Evolutionary conservation across 768 basidiomycete genomes (phyloP).

Genomic region (Strobilomyces echinocephalus): DNA sequence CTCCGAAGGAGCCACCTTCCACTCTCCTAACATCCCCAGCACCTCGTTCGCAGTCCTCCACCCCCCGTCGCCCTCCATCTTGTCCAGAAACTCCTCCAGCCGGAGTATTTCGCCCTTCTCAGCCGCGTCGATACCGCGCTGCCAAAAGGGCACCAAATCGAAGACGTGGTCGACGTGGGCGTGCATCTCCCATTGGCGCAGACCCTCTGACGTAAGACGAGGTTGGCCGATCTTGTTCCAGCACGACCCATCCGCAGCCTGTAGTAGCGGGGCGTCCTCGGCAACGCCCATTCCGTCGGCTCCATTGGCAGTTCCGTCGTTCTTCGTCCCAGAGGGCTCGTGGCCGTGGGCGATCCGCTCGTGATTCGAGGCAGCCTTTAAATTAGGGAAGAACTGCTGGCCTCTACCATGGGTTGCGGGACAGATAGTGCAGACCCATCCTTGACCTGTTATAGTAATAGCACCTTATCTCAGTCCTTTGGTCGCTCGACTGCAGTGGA

Average conservation of each 20-base stretch:
- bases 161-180: conserved; percentile 42
- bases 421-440: conserved; percentile 35
- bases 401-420: conserved; percentile 14
- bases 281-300: not conserved
- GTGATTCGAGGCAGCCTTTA: conserved; percentile 31
- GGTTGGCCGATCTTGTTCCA: conserved; percentile 29
- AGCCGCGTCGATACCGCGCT: conserved; percentile 43
- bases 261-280: conserved; percentile 7
- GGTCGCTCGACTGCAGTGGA: not conserved
- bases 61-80: conserved; percentile 33
- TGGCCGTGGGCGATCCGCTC: conserved; percentile 24
- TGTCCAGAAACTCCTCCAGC: conserved; percentile 44
- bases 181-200: conserved; percentile 28
- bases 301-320: not conserved
- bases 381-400: conserved; percentile 20
- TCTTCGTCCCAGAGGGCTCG: conserved; percentile 5
- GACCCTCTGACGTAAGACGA: conserved; percentile 28
- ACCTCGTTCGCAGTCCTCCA: conserved; percentile 29
- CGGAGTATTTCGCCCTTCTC: conserved; percentile 40
- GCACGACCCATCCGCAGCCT: conserved; percentile 19
- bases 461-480: not conserved
- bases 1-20: conserved; percentile 10
- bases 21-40: conserved; percentile 27
- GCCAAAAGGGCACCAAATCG: conserved; percentile 54
- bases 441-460: conserved; percentile 23